A percentile compares a stretch with the other conserved stretches of the same genome.
phyloP scores from a whole-genome alignment of 345 rosid species.

The Geranium brycei region DNA sequence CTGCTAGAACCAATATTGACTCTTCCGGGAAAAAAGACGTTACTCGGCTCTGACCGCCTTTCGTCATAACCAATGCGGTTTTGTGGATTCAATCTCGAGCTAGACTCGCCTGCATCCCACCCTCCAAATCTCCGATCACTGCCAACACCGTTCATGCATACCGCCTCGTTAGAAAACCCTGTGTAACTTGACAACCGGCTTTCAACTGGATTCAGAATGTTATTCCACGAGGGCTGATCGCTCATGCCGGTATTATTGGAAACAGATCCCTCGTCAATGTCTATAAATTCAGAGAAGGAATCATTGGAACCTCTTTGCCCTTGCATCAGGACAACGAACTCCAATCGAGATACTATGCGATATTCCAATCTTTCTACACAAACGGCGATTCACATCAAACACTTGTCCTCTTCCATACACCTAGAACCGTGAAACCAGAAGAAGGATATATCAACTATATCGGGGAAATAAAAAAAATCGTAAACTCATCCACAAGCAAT shows the following conservation, averaged over 20 bases:
- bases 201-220: slow-evolving; percentile 37
- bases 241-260: slow-evolving; percentile 19
- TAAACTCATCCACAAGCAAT: not conserved
- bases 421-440: slow-evolving; percentile 20
- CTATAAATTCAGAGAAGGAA: slow-evolving; percentile 41
- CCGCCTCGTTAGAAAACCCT: slow-evolving; percentile 21
- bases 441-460: slow-evolving; percentile 1
- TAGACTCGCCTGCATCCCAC: slow-evolving; percentile 58
- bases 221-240: slow-evolving; percentile 29
- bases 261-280: slow-evolving; percentile 40
- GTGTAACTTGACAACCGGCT: slow-evolving; percentile 25
- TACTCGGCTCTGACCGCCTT: slow-evolving; percentile 28
- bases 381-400: not conserved
- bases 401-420: slow-evolving; percentile 3
- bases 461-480: not conserved
- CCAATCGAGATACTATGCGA: slow-evolving; percentile 9
- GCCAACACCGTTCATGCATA: slow-evolving; percentile 2
- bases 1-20: slow-evolving; percentile 17
- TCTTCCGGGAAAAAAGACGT: slow-evolving; percentile 23
- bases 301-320: slow-evolving; percentile 34
- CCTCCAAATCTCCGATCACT: slow-evolving; percentile 33
- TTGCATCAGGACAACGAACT: slow-evolving; percentile 40
- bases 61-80: slow-evolving; percentile 32
- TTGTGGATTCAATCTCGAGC: slow-evolving; percentile 32
- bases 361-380: slow-evolving; percentile 8